Evolutionary conservation across 2,329 filamentous ascomycete species (phyloP).

Genomic region (Dactylellina parvicollis): DNA sequence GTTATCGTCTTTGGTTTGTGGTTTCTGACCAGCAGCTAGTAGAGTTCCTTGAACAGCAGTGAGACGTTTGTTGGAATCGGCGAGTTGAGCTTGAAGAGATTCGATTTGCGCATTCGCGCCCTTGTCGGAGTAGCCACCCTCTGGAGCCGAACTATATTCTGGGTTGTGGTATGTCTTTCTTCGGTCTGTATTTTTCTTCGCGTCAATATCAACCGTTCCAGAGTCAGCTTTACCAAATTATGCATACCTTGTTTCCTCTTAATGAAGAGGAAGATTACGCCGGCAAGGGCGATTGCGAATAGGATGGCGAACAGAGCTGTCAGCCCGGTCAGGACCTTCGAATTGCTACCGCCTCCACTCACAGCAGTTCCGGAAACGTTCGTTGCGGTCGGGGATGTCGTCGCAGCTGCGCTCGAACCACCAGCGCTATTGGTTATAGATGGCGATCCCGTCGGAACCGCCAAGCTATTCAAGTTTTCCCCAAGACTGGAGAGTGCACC

Average conservation of each 20-base stretch:
- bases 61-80: conserved; percentile 48
- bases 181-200: conserved; percentile 14
- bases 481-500: too few relatives aligned
- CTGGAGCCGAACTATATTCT: conserved; percentile 29
- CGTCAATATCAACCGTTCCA: conserved; percentile 4
- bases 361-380: background rate
- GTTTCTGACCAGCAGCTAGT: conserved; percentile 49
- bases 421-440: background rate
- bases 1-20: conserved; percentile 50
- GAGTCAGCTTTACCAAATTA: background rate
- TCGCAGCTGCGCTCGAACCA: too few relatives aligned
- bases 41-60: conserved; percentile 51
- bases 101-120: conserved; percentile 49
- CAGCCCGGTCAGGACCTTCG: conserved; percentile 8
- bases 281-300: conserved; percentile 36
- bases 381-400: background rate
- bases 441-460: background rate
- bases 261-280: conserved; percentile 43
- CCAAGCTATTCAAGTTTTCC: too few relatives aligned
- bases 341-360: conserved; percentile 1
- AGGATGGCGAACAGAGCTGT: conserved; percentile 33
- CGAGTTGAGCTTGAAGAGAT: conserved; percentile 36
- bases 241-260: conserved; percentile 47
- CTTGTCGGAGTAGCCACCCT: conserved; percentile 50
- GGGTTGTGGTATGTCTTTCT: conserved; percentile 32